Conservation (phyloP, 2,329 filamentous ascomycete species). For the Ophiognomonia clavigignenti-juglandacearum region DNA sequence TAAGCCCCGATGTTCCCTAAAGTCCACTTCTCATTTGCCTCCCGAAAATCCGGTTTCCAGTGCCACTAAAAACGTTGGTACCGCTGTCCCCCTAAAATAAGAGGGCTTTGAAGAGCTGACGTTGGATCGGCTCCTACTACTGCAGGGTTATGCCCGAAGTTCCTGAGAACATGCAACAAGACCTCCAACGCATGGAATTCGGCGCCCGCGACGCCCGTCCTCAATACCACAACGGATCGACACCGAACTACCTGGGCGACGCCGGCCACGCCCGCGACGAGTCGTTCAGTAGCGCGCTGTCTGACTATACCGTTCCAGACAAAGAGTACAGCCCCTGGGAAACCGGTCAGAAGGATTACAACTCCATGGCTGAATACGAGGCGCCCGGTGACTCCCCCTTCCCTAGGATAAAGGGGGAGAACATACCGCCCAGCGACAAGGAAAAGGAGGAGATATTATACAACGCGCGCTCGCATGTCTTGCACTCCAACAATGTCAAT, state of each 20-base stretch:
- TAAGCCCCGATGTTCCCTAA: slow-evolving; percentile 9
- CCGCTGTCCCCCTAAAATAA: slow-evolving; percentile 8
- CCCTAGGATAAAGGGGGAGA: slow-evolving; percentile 78
- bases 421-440: slow-evolving; percentile 89
- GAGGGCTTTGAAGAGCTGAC: slow-evolving; percentile 31
- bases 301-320: slow-evolving; percentile 22
- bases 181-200: slow-evolving; percentile 84
- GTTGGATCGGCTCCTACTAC: slow-evolving; percentile 26
- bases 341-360: slow-evolving; percentile 30
- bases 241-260: slow-evolving; percentile 23
- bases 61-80: no score
- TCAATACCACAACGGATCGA: slow-evolving; percentile 26
- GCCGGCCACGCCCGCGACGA: slow-evolving; percentile 35
- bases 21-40: slow-evolving; percentile 6
- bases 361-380: slow-evolving; percentile 40
- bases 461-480: slow-evolving; percentile 73
- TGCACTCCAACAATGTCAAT: slow-evolving; percentile 90
- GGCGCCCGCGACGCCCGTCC: slow-evolving; percentile 56
- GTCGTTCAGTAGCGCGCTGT: slow-evolving; percentile 36
- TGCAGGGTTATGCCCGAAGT: slow-evolving; percentile 89
- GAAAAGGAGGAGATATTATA: slow-evolving; percentile 89
- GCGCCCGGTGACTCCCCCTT: slow-evolving; percentile 86
- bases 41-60: slow-evolving; percentile 9
- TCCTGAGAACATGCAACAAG: slow-evolving; percentile 93
- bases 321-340: slow-evolving; percentile 38